These are phyloP conservation scores for Acanthamoeba sp. DNA, from an alignment of 208 protist species.

Conservation along the genomic window DNA sequence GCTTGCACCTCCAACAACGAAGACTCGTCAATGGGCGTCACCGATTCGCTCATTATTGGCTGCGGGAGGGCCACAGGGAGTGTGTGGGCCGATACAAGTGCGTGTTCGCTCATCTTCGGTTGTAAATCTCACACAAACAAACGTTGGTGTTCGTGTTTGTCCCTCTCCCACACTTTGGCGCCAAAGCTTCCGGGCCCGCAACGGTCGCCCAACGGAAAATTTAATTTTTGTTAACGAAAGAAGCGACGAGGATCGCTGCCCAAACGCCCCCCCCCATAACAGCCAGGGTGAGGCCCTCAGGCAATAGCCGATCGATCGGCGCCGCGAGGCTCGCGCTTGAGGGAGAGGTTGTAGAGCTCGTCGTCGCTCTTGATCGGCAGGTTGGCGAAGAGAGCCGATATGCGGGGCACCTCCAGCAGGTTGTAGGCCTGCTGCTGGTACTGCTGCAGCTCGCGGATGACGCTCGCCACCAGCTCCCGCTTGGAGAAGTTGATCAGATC, in stretches of 20 bases:
- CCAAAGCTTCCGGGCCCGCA: no score
- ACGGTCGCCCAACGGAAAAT: no score
- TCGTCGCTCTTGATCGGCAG: slow-evolving; percentile 22
- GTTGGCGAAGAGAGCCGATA: background rate
- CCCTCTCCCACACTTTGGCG: no score
- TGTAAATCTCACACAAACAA: no score
- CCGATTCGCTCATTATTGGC: background rate
- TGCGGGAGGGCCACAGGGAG: background rate
- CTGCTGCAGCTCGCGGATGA: slow-evolving; percentile 75
- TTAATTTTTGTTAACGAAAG: no score
- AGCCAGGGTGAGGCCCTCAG: background rate
- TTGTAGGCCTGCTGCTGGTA: slow-evolving; percentile 60
- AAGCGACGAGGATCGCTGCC: no score
- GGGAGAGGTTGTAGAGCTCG: slow-evolving; percentile 59
- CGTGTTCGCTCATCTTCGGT: background rate
- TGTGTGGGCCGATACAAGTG: background rate
- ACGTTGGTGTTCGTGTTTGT: no score
- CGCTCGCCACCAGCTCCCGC: slow-evolving; percentile 33
- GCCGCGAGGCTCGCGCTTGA: slow-evolving; percentile 55
- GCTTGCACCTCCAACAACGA: no score
- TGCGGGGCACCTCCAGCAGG: slow-evolving; percentile 42
- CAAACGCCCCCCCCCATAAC: no score
- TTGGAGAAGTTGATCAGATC: slow-evolving; percentile 80
- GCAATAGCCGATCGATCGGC: slow-evolving; percentile 31
- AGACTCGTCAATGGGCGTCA: background rate